phyloP scores from a whole-genome alignment of 1,284 basidiomycete species.

The Ustilago cynodontis region DNA sequence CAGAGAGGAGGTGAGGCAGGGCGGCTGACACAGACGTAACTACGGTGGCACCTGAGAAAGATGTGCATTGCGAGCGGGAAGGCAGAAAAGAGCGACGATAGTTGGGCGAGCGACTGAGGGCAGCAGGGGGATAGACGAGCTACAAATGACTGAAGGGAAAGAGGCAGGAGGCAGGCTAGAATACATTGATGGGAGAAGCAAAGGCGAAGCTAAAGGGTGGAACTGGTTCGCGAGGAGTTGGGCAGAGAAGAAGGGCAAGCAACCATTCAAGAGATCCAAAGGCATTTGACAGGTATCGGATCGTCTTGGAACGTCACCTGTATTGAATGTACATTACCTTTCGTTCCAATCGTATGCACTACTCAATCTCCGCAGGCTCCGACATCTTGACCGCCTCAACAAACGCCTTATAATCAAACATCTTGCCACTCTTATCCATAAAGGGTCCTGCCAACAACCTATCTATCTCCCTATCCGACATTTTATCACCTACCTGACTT shows the following conservation, averaged over 20 bases:
- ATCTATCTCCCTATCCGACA: conserved; percentile 62
- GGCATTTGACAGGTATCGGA: too few relatives aligned
- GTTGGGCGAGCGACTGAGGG: neutral
- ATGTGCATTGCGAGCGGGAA: neutral
- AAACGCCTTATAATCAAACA: conserved; percentile 68
- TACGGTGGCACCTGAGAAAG: neutral
- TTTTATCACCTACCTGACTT: conserved; percentile 62
- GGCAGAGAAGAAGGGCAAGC: too few relatives aligned
- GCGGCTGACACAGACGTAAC: neutral
- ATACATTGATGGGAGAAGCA: neutral
- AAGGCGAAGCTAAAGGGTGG: neutral
- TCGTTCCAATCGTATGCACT: too few relatives aligned
- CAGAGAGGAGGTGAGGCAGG: neutral
- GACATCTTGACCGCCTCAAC: conserved; percentile 67
- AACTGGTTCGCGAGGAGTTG: neutral
- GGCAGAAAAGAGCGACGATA: neutral
- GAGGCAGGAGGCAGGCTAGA: neutral
- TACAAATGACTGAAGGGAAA: neutral
- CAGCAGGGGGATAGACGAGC: neutral
- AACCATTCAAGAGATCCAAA: too few relatives aligned
- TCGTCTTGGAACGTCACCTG: too few relatives aligned
- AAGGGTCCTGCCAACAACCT: conserved; percentile 60
- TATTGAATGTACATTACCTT: too few relatives aligned
- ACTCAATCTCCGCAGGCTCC: conserved; percentile 64
- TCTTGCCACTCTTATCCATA: conserved; percentile 60